Evolutionary conservation across 257 asterid species (phyloP), one percentile per base, ranked within the genome.

Genomic region (Cynanchum wilfordii): DNA sequence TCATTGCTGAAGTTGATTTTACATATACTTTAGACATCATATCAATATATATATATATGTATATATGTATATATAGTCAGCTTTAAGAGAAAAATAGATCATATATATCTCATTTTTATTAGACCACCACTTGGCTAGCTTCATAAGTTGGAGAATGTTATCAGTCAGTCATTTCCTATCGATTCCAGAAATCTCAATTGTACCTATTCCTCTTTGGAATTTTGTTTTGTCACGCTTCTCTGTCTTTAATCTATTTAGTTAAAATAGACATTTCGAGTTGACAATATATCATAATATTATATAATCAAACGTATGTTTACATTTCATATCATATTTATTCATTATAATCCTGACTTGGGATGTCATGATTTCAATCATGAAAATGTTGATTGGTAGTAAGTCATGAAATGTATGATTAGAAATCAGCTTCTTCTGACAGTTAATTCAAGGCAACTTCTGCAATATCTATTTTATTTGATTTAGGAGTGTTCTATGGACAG

Each of bases 1-100:
- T 68, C 73, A 68, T 50, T 68, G 54, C 19, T 19, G 29, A 29
- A 33, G 50, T 49, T 51, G 54, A 33, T 69, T 42, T 51, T 51
- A 29, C 29, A 51, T 51, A 29, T 51, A 51, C 63, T 9, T 27
- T 22, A 29, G 7, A 24, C 45, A 69, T 51, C 73, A 30, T 49
- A 54, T 54, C 59, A 25, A 54, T 40, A 40, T 7, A 40, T 40
- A 40, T 7, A 40, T 40, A 40, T 40, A 40, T 40, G 6, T 40
- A 40, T 40, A 9, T 40, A 40, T 40, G 10, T 6, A 40, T 40
- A 5, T 1, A 42, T 66, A 52, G 71, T 44, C 30, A 67, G n/a
- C 40, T 45, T 45, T 29, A 47, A 70, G 63, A 40, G 27, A 38
- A 38, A 49, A 50, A n/a, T 19, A 3, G 25, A 70, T 55, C 55